Evolutionary conservation across 805 yeast genomes (phyloP), one percentile per base, ranked within the genome.

Genomic region (Barnettozyma vustinii): DNA sequence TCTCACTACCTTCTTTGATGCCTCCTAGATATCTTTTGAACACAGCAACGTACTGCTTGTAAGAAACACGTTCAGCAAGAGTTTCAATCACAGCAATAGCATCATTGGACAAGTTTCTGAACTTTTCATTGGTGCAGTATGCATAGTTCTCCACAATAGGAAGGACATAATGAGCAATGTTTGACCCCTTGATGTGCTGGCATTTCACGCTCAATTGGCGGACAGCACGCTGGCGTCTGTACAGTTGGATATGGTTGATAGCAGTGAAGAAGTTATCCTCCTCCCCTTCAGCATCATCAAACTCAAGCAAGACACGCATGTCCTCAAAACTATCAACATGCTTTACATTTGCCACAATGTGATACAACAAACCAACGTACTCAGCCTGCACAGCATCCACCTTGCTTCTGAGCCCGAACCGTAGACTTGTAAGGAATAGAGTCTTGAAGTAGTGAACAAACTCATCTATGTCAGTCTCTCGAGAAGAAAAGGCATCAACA

Each of bases 121-220:
- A 69, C 54, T 77, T 82, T 37, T 83, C 88, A 35, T 76, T 80
- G 2, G 71, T 65, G 52, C 80, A 74, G 51, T 73, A 75, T 2
- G 86, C 89, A 66, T 83, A 89, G 52, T 80, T 82, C 68, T 94
- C 98, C 51, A 91, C 74, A 54, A 91, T 77, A 5, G 99, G 98
- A 48, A 94, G 67, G 40, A 94, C 59, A 62, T 84, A 90, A 59
- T 87, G 94, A 0, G 96, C 76, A 47, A 92, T 79, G 56, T 81
- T 83, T 35, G 70, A 67, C 23, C 78, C 78, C 0, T 77, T 65
- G 7, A 91, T 64, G 7, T 70, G 54, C 19, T 63, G 50, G 6
- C 80, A 76, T 40, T 74, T 58, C 5, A 73, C 80, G 10, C 75
- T 74, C 26, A 91, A 66, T 50, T 86, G 75, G 58, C 80, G 76